phyloP scores from a whole-genome alignment of 176 grass and related monocot genomes.

The Pontederia crassipes region DNA sequence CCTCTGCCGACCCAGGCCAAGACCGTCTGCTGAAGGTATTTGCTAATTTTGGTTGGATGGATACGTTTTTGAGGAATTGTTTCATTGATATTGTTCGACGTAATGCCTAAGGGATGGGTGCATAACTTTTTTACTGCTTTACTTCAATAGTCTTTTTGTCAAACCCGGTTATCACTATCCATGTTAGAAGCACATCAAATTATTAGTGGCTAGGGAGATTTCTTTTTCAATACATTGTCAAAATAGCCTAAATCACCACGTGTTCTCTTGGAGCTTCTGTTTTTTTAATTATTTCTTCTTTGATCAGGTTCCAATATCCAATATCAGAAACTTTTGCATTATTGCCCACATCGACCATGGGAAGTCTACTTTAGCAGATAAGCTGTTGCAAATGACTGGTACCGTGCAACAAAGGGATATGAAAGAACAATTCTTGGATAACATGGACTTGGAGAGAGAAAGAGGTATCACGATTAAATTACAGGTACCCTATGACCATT shows the following conservation, averaged over 20 bases:
- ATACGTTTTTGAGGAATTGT: no score
- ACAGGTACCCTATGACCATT: conserved; percentile 39
- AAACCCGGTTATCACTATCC: not conserved
- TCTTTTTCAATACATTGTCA: no score
- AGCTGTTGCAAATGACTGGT: conserved; percentile 71
- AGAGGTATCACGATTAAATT: conserved; percentile 98
- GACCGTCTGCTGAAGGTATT: conserved; percentile 76
- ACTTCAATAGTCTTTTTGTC: no score
- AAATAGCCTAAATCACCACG: not conserved
- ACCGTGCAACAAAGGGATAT: conserved; percentile 93
- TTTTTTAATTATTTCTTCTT: conserved; percentile 1
- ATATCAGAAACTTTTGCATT: conserved; percentile 95
- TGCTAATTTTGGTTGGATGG: no score
- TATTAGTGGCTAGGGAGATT: no score
- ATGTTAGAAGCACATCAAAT: not conserved
- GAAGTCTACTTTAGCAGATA: conserved; percentile 94
- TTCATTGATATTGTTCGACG: no score
- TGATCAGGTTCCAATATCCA: conserved; percentile 75
- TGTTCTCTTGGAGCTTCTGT: not conserved
- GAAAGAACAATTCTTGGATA: conserved; percentile 95
- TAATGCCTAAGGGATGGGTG: no score
- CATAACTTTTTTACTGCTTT: no score
- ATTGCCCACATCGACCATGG: conserved; percentile 98
- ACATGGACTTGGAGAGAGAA: conserved; percentile 97
- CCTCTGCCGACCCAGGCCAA: conserved; percentile 31